A percentile compares a stretch with the other conserved stretches of the same genome.
These are phyloP conservation scores for Hypoxylon fragiforme DNA, from an alignment of 495 filamentous ascomycete genomes.

Conservation along the genomic window DNA sequence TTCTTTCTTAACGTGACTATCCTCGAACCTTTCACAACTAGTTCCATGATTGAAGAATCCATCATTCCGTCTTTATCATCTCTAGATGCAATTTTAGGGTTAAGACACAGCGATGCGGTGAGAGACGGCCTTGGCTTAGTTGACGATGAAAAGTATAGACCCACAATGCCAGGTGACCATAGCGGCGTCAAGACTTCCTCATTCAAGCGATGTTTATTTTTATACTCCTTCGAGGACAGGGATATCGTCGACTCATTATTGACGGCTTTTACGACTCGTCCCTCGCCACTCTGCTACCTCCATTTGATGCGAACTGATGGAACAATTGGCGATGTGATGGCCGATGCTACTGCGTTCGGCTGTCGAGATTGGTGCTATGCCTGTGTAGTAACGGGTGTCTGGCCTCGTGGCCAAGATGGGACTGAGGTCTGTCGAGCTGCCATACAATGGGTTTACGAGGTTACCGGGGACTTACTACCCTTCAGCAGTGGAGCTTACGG, in stretches of 20 bases:
- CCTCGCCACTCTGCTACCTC: slow-evolving; percentile 61
- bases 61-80: too few relatives aligned
- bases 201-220: slow-evolving; percentile 68
- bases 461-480: slow-evolving; percentile 53
- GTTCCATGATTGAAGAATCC: slow-evolving; percentile 27
- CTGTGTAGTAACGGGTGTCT: slow-evolving; percentile 66
- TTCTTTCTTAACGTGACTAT: slow-evolving; percentile 60
- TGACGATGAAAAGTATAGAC: slow-evolving; percentile 65
- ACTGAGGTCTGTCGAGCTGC: slow-evolving; percentile 47
- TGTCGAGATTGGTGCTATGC: slow-evolving; percentile 68
- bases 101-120: slow-evolving; percentile 38
- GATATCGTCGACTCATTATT: slow-evolving; percentile 47
- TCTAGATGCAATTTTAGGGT: slow-evolving; percentile 41
- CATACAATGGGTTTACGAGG: slow-evolving; percentile 61
- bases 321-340: slow-evolving; percentile 50
- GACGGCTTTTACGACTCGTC: slow-evolving; percentile 52
- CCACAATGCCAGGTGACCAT: slow-evolving; percentile 62
- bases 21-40: slow-evolving; percentile 48
- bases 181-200: slow-evolving; percentile 61
- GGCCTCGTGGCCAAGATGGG: slow-evolving; percentile 59
- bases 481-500: slow-evolving; percentile 58
- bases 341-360: slow-evolving; percentile 61
- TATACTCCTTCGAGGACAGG: slow-evolving; percentile 53
- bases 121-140: slow-evolving; percentile 59
- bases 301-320: slow-evolving; percentile 66